Base-by-base conservation (phyloP, 352 stramenopile genomes). In the Phytophthora hibernalis region DNA sequence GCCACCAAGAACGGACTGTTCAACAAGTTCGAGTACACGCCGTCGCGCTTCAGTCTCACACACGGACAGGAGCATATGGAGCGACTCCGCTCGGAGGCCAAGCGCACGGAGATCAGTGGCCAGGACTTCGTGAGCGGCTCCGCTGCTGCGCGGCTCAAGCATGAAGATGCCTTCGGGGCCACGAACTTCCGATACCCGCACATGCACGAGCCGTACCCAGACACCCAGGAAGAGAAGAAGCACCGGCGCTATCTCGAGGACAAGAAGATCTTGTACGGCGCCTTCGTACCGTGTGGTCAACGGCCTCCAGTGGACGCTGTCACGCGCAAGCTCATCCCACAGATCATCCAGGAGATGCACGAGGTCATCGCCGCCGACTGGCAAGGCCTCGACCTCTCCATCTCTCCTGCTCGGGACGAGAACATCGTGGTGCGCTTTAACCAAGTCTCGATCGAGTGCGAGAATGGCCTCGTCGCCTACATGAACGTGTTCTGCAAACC, bases 401-500 rank as follows among this genome's bases (percentile, higher is more conserved):
- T 93, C 24, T 61, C 70, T 7, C 64, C 77, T 21, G 87, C 85
- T 20, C 78, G 79, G 13, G 83, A 91, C 57, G 85, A 90, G 24
- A 85, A 80, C 50, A 60, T 95, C 33, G 78, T 80, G 35, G 82
- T 92, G 54, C 70, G 83, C 48, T 90, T 90, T 40, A 63, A 58
- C 26, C 72, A 82, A 26, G 51, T 68, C 10, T 74, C 76, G 12
- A 53, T 87, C 30, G 79, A 90, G 54, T 79, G 74, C 47, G 85
- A 92, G 48, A 77, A 64, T 28, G 83, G 79, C 3, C 69, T 95
- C 22, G 76, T 89, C 26, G 83, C 87, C 21, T 95, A 93, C 68
- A 95, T 95, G 85, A 93, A 93, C 57, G 85, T 93, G 6, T 83
- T 95, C 7, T 74, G 79, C 47, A 83, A 85, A 87, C 72, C 52